Evolutionary conservation across 2,329 filamentous ascomycete genomes (phyloP).

Genomic region (Thermothelomyces thermophilus): DNA sequence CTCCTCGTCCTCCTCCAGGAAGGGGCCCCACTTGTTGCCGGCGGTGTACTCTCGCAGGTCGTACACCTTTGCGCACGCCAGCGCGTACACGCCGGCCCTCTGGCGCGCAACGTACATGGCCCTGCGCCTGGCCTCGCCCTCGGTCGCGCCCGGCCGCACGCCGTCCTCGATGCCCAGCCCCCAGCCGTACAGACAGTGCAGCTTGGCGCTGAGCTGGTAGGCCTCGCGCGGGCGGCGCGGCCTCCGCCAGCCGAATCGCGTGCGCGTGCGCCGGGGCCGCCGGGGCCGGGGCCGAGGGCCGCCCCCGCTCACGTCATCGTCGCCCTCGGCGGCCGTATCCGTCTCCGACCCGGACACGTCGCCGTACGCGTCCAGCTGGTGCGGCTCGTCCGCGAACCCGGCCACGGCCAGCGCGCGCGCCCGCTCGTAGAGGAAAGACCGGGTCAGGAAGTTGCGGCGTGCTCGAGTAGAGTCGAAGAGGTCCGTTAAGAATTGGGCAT

Average conservation of each 20-base stretch:
- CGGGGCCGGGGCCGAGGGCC: no score
- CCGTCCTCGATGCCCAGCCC: neutral
- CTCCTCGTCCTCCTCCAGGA: constrained; percentile 38
- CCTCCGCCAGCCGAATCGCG: neutral
- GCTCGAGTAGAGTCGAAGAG: constrained; percentile 44
- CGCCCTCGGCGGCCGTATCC: neutral
- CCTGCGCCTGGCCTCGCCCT: neutral
- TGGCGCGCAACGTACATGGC: neutral
- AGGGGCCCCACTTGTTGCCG: constrained; percentile 63
- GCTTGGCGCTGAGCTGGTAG: constrained; percentile 61
- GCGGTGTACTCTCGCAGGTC: constrained; percentile 63
- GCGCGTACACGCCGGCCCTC: constrained; percentile 42
- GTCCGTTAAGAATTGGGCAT: constrained; percentile 38
- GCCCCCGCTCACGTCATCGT: no score
- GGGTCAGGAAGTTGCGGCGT: constrained; percentile 54
- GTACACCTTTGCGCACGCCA: constrained; percentile 64
- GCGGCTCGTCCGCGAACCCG: neutral
- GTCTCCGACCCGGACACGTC: neutral
- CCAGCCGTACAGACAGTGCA: constrained; percentile 60
- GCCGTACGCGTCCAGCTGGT: neutral
- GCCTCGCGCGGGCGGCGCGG: constrained; percentile 32
- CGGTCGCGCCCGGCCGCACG: constrained; percentile 42
- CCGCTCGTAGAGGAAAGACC: constrained; percentile 57
- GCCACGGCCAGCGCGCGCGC: constrained; percentile 34
- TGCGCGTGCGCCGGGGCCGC: neutral